Percentiles rank a stretch among this genome's conserved stretches.
Conservation (phyloP, 2,329 filamentous ascomycete species). For the Colletotrichum sp. region DNA sequence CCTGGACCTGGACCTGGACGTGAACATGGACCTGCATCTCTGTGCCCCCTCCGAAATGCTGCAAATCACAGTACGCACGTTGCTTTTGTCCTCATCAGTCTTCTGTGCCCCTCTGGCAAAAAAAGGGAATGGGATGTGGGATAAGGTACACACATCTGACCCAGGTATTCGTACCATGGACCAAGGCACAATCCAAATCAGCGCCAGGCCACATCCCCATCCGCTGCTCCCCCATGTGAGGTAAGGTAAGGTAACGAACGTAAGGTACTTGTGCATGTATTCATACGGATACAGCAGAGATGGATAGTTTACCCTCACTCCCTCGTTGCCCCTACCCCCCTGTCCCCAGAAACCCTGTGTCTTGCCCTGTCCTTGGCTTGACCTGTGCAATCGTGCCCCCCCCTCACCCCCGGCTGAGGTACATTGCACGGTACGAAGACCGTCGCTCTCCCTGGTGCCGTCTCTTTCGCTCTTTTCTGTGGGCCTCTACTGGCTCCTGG, state of each 20-base stretch:
- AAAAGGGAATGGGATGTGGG: background rate
- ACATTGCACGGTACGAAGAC: conserved; percentile 1
- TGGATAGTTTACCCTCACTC: background rate
- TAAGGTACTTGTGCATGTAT: background rate
- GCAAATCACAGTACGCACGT: background rate
- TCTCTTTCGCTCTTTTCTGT: background rate
- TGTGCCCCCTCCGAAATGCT: background rate
- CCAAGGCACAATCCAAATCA: background rate
- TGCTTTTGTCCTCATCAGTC: background rate
- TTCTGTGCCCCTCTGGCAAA: background rate
- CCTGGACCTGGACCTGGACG: background rate
- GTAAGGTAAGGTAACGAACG: background rate
- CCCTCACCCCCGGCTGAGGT: background rate
- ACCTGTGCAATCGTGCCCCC: background rate
- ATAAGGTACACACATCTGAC: background rate
- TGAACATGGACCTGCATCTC: background rate
- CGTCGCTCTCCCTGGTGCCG: background rate
- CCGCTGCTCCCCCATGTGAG: background rate
- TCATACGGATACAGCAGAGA: background rate
- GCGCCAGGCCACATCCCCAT: background rate
- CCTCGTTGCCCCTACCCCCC: background rate
- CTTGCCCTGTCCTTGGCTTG: conserved; percentile 16
- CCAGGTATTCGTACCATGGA: background rate
- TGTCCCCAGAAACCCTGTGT: conserved; percentile 13
- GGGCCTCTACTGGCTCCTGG: background rate